Evolutionary conservation across 176 grass and related monocot species (phyloP).

Genomic region (Triticum aestivum): DNA sequence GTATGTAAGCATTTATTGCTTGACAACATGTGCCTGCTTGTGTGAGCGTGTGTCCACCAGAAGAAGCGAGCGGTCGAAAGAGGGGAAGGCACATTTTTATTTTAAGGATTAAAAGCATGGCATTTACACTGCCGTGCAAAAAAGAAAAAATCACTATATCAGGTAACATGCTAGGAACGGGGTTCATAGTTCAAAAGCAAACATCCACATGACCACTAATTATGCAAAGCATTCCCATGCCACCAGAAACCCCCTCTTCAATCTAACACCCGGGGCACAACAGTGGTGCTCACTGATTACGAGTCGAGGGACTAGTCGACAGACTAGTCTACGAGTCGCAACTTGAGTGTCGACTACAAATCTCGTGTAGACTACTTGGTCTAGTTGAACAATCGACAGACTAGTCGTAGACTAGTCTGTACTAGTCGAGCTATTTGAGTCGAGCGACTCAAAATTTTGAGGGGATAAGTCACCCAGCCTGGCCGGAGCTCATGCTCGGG

Average conservation of each 20-base stretch:
- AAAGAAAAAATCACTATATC: not conserved
- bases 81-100: not conserved
- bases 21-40: not conserved
- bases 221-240: not conserved
- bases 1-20: no score
- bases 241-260: not conserved
- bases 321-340: no score
- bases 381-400: no score
- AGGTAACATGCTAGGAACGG: not conserved
- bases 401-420: no score
- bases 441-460: no score
- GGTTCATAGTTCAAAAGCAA: not conserved
- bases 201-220: not conserved
- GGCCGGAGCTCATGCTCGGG: no score
- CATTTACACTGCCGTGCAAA: not conserved
- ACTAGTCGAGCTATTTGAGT: no score
- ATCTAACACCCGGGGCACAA: not conserved
- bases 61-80: not conserved
- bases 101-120: not conserved
- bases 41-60: not conserved
- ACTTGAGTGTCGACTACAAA: no score
- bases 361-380: no score
- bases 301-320: no score
- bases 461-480: no score
- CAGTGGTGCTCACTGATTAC: no score